A percentile compares a stretch with the other conserved stretches of the same genome.
Evolutionary conservation across 129 eudicot species (phyloP).

Genomic region (Helichrysum umbraculigerum): DNA sequence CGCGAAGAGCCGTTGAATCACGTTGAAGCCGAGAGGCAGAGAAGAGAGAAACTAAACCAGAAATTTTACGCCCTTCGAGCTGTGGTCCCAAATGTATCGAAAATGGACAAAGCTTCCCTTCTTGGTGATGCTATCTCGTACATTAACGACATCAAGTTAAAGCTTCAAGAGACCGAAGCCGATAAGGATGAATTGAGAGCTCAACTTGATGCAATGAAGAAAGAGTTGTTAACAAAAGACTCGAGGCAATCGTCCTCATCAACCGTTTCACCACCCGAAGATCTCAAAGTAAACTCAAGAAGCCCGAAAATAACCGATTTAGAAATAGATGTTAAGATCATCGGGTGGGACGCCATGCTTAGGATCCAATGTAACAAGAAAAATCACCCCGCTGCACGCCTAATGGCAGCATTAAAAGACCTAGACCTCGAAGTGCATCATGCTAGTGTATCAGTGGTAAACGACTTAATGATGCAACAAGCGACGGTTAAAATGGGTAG

Average conservation of each 20-base stretch:
- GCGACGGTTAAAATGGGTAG: conserved; percentile 79
- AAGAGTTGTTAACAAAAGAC: conserved; percentile 48
- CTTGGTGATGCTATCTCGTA: conserved; percentile 88
- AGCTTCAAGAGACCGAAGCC: conserved; percentile 43
- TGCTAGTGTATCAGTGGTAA: conserved; percentile 84
- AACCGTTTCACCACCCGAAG: conserved; percentile 26
- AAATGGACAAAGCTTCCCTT: conserved; percentile 92
- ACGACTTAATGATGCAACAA: conserved; percentile 90
- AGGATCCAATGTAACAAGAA: conserved; percentile 60
- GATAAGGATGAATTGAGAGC: conserved; percentile 58
- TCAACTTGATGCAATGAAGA: conserved; percentile 51
- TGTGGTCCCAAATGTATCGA: conserved; percentile 84
- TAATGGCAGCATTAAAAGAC: conserved; percentile 77
- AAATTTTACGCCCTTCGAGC: conserved; percentile 84
- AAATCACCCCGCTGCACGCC: conserved; percentile 80
- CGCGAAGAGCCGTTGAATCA: conserved; percentile 94
- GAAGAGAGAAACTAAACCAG: conserved; percentile 90
- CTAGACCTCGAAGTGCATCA: conserved; percentile 79
- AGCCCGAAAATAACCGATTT: conserved; percentile 35
- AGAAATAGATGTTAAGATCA: conserved; percentile 75
- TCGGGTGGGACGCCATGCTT: conserved; percentile 86
- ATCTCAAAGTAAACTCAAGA: conserved; percentile 20
- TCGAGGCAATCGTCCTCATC: conserved; percentile 28
- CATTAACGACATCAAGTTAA: conserved; percentile 77
- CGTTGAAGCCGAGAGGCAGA: conserved; percentile 85